Conservation (phyloP, 768 basidiomycete species). For the Hydnum rufescens region DNA sequence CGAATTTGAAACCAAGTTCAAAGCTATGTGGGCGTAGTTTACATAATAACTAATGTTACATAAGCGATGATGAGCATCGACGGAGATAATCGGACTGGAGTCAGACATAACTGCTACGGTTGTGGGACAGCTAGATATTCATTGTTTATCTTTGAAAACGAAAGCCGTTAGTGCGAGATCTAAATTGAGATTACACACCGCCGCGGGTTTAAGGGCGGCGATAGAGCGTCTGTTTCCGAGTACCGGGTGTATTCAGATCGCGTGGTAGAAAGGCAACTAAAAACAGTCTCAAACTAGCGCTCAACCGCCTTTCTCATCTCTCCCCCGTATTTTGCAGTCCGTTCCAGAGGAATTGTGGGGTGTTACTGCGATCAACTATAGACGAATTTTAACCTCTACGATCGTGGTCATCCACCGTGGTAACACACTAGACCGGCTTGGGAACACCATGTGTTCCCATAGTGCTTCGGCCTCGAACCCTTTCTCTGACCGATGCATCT, state of each 20-base stretch:
- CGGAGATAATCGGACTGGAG: too few relatives aligned
- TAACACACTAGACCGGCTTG: background rate
- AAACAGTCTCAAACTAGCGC: too few relatives aligned
- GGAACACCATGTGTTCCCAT: background rate
- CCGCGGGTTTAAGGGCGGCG: background rate
- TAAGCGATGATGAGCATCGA: too few relatives aligned
- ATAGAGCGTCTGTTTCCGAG: too few relatives aligned
- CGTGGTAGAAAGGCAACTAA: too few relatives aligned
- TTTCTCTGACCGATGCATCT: background rate
- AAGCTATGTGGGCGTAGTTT: conserved; percentile 37
- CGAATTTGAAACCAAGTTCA: conserved; percentile 41
- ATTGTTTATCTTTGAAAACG: background rate
- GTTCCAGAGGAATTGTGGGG: too few relatives aligned
- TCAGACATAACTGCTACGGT: background rate
- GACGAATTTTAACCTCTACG: background rate
- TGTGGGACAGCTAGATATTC: background rate
- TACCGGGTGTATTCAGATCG: too few relatives aligned
- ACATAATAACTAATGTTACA: background rate
- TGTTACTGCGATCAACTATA: background rate
- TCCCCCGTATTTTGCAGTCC: too few relatives aligned
- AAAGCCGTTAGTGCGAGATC: background rate
- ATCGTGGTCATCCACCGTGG: background rate
- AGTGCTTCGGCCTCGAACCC: background rate
- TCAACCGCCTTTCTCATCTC: too few relatives aligned
- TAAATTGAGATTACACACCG: background rate